phyloP scores from a whole-genome alignment of 2,329 filamentous ascomycete species.

The Colletotrichum simmondsii region DNA sequence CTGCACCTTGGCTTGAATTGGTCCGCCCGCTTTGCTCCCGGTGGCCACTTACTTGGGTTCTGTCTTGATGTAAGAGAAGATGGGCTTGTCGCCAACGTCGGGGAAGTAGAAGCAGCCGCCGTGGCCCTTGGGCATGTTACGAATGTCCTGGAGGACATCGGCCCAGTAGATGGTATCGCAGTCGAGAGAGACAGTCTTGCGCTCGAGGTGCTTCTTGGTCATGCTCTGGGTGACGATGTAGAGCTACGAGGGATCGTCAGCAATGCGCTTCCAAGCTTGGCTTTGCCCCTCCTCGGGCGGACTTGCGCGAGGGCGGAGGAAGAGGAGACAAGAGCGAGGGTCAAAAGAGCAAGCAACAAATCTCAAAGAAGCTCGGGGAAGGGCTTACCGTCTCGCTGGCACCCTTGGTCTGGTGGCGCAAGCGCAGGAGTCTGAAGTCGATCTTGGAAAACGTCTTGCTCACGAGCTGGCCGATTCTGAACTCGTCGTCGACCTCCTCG shows the following conservation, averaged over 20 bases:
- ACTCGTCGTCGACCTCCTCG: constrained; percentile 43
- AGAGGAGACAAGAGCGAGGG: neutral
- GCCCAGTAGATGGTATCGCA: constrained; percentile 48
- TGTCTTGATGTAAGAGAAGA: constrained; percentile 45
- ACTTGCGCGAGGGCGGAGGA: neutral
- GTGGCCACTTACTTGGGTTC: constrained; percentile 32
- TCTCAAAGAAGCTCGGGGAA: neutral
- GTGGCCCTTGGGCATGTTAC: constrained; percentile 40
- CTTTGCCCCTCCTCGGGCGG: neutral
- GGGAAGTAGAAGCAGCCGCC: constrained; percentile 42
- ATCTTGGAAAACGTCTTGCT: constrained; percentile 39
- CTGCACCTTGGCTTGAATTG: neutral
- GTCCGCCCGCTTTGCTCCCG: neutral
- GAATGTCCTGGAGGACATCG: constrained; percentile 41
- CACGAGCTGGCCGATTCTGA: constrained; percentile 41
- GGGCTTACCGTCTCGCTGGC: constrained; percentile 42
- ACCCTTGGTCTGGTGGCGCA: constrained; percentile 43
- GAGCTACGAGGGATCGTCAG: constrained; percentile 34
- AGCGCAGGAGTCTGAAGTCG: constrained; percentile 38
- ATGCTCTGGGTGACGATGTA: constrained; percentile 44
- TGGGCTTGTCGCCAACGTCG: constrained; percentile 42
- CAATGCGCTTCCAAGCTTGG: neutral
- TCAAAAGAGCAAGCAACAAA: neutral
- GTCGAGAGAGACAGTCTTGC: constrained; percentile 43
- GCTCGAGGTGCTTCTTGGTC: constrained; percentile 40